Conservation (phyloP, 495 filamentous ascomycete species). For the Diplogelasinospora grovesii region DNA sequence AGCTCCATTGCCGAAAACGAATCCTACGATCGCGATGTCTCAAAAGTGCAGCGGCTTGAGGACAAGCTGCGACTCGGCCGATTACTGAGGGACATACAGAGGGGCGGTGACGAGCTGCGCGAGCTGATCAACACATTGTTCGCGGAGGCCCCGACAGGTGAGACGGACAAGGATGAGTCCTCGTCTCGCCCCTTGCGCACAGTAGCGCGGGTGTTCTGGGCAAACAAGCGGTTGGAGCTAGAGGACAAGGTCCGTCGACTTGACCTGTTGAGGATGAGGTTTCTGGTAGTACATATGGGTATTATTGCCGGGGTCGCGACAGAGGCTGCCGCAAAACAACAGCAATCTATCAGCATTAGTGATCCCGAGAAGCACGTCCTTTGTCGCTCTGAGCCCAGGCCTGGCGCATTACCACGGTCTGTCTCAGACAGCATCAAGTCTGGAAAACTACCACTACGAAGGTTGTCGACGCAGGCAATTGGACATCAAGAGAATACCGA, state of each 20-base stretch:
- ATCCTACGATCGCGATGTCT: constrained; percentile 48
- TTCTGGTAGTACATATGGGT: constrained; percentile 49
- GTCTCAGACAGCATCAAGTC: constrained; percentile 34
- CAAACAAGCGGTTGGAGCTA: constrained; percentile 33
- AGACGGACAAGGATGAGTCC: constrained; percentile 29
- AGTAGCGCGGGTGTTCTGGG: constrained; percentile 43
- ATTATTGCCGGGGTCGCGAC: constrained; percentile 39
- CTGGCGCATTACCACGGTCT: constrained; percentile 19
- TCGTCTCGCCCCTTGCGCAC: constrained; percentile 42
- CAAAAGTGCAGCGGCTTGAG: constrained; percentile 42
- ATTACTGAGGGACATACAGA: constrained; percentile 49
- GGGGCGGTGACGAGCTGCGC: constrained; percentile 46
- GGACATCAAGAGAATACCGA: constrained; percentile 34
- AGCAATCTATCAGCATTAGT: constrained; percentile 15
- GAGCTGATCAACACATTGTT: constrained; percentile 43
- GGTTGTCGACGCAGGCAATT: constrained; percentile 39
- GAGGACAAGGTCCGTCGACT: constrained; percentile 50
- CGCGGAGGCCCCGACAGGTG: no score
- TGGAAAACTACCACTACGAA: constrained; percentile 35
- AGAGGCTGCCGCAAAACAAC: constrained; percentile 27
- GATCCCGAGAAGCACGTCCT: constrained; percentile 23
- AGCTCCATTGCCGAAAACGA: constrained; percentile 45
- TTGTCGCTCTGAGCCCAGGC: constrained; percentile 2
- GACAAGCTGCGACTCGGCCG: constrained; percentile 45
- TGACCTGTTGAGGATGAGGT: constrained; percentile 55